Evolutionary conservation across 768 basidiomycete species (phyloP).

Genomic region (Baorangia bicolor): DNA sequence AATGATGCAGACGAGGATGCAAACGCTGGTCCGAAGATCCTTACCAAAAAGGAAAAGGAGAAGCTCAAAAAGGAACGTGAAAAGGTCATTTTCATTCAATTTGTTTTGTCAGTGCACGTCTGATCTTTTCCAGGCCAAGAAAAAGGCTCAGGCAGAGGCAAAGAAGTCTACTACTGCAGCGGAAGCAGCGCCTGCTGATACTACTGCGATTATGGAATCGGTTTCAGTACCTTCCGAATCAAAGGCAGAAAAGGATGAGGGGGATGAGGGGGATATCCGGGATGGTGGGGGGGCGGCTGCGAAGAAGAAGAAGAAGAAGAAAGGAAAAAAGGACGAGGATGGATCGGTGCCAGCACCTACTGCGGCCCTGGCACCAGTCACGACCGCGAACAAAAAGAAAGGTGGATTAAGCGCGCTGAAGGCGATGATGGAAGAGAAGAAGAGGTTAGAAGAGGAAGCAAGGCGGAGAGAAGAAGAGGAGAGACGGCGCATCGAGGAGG

Average conservation of each 20-base stretch:
- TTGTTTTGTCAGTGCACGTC: constrained; percentile 8
- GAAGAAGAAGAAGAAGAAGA: constrained; percentile 87
- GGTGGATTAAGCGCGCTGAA: constrained; percentile 79
- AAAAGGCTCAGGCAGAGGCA: constrained; percentile 86
- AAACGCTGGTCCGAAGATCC: constrained; percentile 59
- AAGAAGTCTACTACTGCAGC: constrained; percentile 55
- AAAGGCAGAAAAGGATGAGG: constrained; percentile 47
- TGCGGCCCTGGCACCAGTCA: constrained; percentile 33
- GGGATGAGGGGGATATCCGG: constrained; percentile 67
- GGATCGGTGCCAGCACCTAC: constrained; percentile 47
- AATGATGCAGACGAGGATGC: constrained; percentile 49
- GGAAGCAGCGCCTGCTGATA: constrained; percentile 32
- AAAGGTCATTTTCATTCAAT: constrained; percentile 56
- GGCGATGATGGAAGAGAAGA: constrained; percentile 92
- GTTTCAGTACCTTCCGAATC: constrained; percentile 31
- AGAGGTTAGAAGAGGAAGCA: constrained; percentile 83
- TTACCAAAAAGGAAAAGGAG: constrained; percentile 97
- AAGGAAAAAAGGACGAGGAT: constrained; percentile 73
- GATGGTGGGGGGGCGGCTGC: constrained; percentile 46
- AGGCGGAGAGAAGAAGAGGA: constrained; percentile 73
- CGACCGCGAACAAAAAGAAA: constrained; percentile 63
- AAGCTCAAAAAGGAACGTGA: constrained; percentile 95
- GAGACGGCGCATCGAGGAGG: constrained; percentile 79
- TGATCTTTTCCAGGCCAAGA: constrained; percentile 47
- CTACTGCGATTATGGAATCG: constrained; percentile 6